A percentile compares a stretch with the other conserved stretches of the same genome.
Evolutionary conservation across 2,329 filamentous ascomycete genomes (phyloP).

Genomic region (Exophiala aquamarina): DNA sequence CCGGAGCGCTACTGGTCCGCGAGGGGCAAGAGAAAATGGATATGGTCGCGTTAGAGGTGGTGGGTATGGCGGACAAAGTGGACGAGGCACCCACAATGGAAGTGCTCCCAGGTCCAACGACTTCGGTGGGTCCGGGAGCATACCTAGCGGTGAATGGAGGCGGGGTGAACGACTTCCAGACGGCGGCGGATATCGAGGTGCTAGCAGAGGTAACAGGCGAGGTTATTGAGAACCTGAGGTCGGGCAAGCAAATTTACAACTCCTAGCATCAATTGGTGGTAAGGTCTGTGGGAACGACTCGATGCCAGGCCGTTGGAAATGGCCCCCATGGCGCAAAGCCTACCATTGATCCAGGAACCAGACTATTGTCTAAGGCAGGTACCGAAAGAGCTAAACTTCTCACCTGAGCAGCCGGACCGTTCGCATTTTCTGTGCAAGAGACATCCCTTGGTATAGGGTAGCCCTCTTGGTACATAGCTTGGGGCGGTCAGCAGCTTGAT

Average conservation of each 20-base stretch:
- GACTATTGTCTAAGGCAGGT: too few species aligned
- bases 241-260: too few species aligned
- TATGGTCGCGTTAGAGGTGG: constrained; percentile 41
- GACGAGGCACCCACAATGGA: constrained; percentile 43
- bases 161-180: constrained; percentile 47
- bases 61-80: constrained; percentile 37
- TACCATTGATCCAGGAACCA: too few species aligned
- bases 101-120: constrained; percentile 40
- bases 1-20: constrained; percentile 36
- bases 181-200: constrained; percentile 40
- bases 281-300: too few species aligned
- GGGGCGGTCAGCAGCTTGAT: background rate
- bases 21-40: constrained; percentile 43
- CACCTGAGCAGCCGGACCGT: background rate
- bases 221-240: constrained; percentile 10
- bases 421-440: too few species aligned
- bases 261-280: too few species aligned
- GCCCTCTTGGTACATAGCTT: too few species aligned
- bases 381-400: background rate
- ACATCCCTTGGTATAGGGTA: too few species aligned
- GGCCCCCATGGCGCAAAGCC: too few species aligned
- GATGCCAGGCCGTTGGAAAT: too few species aligned
- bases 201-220: constrained; percentile 19
- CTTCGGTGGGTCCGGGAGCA: constrained; percentile 32
- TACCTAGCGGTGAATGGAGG: constrained; percentile 50